phyloP scores from a whole-genome alignment of 2,329 filamentous ascomycete species.

The Fonsecaea multimorphosa region DNA sequence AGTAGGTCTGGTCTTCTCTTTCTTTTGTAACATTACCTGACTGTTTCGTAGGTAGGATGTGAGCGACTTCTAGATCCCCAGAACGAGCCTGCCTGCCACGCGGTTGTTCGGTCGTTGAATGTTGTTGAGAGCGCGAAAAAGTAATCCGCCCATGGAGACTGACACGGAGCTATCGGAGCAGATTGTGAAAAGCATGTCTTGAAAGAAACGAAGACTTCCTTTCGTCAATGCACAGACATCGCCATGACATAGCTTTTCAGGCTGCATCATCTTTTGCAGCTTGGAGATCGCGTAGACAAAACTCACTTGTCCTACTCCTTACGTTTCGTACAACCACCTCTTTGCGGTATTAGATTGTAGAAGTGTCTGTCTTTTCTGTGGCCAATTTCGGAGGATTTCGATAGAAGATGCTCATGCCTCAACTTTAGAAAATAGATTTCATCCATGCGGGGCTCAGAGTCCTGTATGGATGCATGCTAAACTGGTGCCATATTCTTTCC shows the following conservation, averaged over 20 bases:
- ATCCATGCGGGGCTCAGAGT: background rate
- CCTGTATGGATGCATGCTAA: background rate
- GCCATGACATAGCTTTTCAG: conserved; percentile 17
- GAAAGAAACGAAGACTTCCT: conserved; percentile 7
- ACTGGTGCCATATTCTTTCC: background rate
- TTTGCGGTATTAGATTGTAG: background rate
- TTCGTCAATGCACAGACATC: conserved; percentile 14
- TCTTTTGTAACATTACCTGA: conserved; percentile 36
- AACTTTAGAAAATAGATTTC: background rate
- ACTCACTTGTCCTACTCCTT: conserved; percentile 2
- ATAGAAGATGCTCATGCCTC: background rate
- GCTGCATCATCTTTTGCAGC: conserved; percentile 5
- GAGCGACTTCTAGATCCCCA: conserved; percentile 34
- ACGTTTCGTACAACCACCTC: conserved; percentile 14
- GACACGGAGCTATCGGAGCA: conserved; percentile 29
- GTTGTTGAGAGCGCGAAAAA: conserved; percentile 14
- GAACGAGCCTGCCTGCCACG: conserved; percentile 36
- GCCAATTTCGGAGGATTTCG: background rate
- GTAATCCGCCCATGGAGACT: conserved; percentile 32
- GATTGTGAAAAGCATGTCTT: conserved; percentile 31
- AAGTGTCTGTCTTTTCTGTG: background rate
- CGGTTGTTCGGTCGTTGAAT: conserved; percentile 5
- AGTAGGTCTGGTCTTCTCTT: conserved; percentile 31
- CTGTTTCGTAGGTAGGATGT: conserved; percentile 34
- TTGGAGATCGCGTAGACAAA: conserved; percentile 24